phyloP scores from a whole-genome alignment of 2,329 filamentous ascomycete species.

The Lachnellula subtilissima region DNA sequence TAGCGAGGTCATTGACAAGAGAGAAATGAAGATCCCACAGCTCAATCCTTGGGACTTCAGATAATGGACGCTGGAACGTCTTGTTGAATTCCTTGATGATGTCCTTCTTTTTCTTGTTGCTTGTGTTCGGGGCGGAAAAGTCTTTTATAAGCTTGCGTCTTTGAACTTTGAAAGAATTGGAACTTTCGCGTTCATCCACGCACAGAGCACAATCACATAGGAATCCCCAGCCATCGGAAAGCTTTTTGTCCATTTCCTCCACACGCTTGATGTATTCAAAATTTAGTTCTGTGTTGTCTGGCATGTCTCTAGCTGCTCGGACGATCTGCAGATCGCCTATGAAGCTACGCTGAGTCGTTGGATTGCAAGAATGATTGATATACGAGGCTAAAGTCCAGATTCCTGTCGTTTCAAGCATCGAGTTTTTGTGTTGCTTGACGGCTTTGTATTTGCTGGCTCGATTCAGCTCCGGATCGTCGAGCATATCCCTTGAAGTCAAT shows the following conservation, averaged over 20 bases:
- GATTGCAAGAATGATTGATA: neutral
- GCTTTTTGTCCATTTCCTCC: neutral
- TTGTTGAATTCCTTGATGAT: neutral
- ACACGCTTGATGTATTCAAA: neutral
- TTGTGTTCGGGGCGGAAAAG: neutral
- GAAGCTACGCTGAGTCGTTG: neutral
- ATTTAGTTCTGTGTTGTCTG: neutral
- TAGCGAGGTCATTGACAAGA: neutral
- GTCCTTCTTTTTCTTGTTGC: neutral
- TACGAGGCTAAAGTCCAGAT: neutral
- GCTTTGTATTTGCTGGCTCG: neutral
- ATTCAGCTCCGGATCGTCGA: neutral
- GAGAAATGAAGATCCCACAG: neutral
- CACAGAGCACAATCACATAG: neutral
- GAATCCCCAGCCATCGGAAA: neutral
- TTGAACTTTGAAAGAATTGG: neutral
- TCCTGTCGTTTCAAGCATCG: neutral
- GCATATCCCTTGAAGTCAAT: neutral
- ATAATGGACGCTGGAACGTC: neutral
- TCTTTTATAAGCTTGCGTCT: neutral
- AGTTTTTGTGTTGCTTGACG: neutral
- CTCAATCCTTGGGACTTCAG: neutral
- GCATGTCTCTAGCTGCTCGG: neutral
- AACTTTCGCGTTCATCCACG: neutral
- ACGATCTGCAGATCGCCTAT: slow-evolving; percentile 1